Base-by-base conservation (phyloP, 2,329 filamentous ascomycete species). In the Blastomyces emzantsi region DNA sequence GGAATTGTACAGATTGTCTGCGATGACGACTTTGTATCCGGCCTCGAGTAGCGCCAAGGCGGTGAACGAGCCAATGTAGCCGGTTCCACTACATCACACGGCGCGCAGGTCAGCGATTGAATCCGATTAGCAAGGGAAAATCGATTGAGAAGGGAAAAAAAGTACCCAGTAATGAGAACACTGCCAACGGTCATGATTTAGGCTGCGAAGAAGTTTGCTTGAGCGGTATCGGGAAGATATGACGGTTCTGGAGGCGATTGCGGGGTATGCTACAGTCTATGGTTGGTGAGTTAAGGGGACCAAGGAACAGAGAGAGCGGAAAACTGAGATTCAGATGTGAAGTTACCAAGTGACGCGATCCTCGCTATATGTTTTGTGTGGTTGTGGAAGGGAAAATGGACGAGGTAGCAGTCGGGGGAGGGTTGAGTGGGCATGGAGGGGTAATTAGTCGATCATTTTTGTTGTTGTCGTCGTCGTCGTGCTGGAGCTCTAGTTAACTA, bases 41-140 rank as follows among this genome's bases (percentile, higher is more conserved):
- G 94, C 90, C 75, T 97, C 84, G 70, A 99, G 90, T 33, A 99
- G 90, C 62, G 92, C 88, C 61, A 99, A 87, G 63, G 90, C 83
- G 66, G 94, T 99, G 83, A 97, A 97, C 60, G 93, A 97, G 76
- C 94, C 94, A 78, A 99, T 99, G 83, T 99, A 99, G 81, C 94
- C 94, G 69, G 92, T 96, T 74, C 94, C 94, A 84, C 94, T 97
- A 75, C 65, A 51, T 58, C 19, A 63, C 45, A 51, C 25, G 28
- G 30, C 59, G 19, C 62, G 64, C 65, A 70, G 69, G 69, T 70
- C 70, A 68, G 68, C 65, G 43, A 61, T 63, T 68, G 68, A 72
- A 71, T 65, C 71, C 64, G 43, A 67, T 65, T 65, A 66, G 62
- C 60, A 64, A 65, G 55, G 62, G 63, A 62, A 54, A 52, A 28